Base-by-base conservation (phyloP, 2,329 filamentous ascomycete genomes). In the Cytospora schulzeri region DNA sequence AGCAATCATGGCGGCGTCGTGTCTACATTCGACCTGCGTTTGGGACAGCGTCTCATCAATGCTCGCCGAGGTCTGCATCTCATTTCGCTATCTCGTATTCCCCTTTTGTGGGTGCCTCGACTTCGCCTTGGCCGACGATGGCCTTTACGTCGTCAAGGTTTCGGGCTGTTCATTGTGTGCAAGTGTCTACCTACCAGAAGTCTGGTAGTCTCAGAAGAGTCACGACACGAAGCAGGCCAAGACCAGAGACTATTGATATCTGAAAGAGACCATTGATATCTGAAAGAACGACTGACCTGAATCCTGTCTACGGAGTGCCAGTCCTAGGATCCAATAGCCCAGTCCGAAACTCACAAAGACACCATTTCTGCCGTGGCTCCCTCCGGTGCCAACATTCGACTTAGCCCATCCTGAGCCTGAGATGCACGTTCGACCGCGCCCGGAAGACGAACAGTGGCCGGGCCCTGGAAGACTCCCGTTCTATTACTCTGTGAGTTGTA, bases 401-500 rank as follows among this genome's bases (percentile, higher is more conserved):
- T 45, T 19, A 26, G 31, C 28, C 35, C n/a, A 15, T 54, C 26
- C 50, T 19, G 59, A 33, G 59, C 59, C 51, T 48, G 51, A 28
- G 51, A 61, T 61, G 59, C 35, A 17, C 29, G 48, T 54, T 48
- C 59, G 50, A 2, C 59, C 59, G n/a, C 59, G 59, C n/a, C 59
- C 51, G 35, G 51, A 48, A 24, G 54, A 54, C 28, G 59, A 55
- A 38, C 48, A 48, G 26, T 61, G 59, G 59, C 59, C 59, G 5
- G 59, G 59, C 15, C 54, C 53, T 8, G 59, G 59, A 22, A 60
- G 62, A n/a, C 53, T 64, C 12, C 62, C 52, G 5, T 64, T 64
- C 62, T 64, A 61, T 52, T 64, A 60, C n/a, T 64, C 62, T 19
- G 62, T 64, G 48, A 57, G 62, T 56, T 2, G 19, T 19, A 17